Evolutionary conservation across 2,329 filamentous ascomycete genomes (phyloP).

Genomic region (Daldinia eschscholtzii): DNA sequence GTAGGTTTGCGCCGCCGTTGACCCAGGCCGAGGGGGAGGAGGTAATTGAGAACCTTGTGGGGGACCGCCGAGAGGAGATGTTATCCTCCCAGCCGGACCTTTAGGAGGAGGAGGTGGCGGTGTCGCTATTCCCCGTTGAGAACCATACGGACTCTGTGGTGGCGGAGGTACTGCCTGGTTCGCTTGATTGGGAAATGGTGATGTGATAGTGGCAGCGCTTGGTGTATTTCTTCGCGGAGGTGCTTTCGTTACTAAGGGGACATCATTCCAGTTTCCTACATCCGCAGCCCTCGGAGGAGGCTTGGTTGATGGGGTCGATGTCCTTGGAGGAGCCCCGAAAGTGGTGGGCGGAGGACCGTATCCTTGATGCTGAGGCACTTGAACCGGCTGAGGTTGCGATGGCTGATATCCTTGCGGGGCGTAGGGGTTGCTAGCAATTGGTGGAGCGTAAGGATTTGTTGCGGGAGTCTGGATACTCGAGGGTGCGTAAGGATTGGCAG

Average conservation of each 20-base stretch:
- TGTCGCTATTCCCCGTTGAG: constrained; percentile 72
- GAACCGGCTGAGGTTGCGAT: constrained; percentile 54
- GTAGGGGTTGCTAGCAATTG: constrained; percentile 52
- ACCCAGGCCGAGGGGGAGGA: constrained; percentile 64
- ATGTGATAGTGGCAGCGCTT: constrained; percentile 74
- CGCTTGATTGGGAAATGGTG: constrained; percentile 79
- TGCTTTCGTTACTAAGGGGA: constrained; percentile 84
- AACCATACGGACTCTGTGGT: constrained; percentile 68
- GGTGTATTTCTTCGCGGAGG: constrained; percentile 80
- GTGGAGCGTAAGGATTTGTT: constrained; percentile 54
- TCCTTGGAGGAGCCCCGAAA: constrained; percentile 70
- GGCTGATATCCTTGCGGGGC: constrained; percentile 68
- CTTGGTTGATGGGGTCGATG: constrained; percentile 74
- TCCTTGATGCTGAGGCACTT: constrained; percentile 42
- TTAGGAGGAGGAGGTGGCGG: constrained; percentile 89
- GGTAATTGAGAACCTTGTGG: constrained; percentile 61
- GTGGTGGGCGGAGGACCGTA: constrained; percentile 56
- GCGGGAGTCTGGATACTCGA: constrained; percentile 48
- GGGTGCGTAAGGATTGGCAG: constrained; percentile 54
- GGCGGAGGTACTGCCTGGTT: constrained; percentile 67
- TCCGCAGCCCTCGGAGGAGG: constrained; percentile 78
- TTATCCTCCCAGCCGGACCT: constrained; percentile 77
- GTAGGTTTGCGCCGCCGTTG: constrained; percentile 73
- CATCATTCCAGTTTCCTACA: constrained; percentile 92
- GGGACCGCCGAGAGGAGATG: constrained; percentile 75